Evolutionary conservation across 495 filamentous ascomycete genomes (phyloP).

Genomic region (Aspergillus sparsus): DNA sequence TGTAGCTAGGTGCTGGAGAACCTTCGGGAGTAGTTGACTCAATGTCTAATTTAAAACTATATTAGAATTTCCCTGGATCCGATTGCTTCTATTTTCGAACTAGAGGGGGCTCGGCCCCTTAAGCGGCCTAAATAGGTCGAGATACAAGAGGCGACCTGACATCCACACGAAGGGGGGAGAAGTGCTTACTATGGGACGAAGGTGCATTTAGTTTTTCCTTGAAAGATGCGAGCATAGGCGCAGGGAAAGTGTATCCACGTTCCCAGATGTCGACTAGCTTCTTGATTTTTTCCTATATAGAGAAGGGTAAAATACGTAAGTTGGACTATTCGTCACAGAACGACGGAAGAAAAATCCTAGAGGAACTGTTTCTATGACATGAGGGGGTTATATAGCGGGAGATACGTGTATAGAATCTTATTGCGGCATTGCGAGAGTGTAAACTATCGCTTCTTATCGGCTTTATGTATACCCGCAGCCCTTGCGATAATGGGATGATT

Average conservation of each 20-base stretch:
- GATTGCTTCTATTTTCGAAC: conserved; percentile 1
- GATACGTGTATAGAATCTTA: conserved; percentile 40
- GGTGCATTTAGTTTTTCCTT: conserved; percentile 76
- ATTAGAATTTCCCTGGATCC: conserved; percentile 23
- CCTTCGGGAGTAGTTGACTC: conserved; percentile 80
- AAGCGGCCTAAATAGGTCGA: background rate
- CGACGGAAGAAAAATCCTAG: conserved; percentile 21
- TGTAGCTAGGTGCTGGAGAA: conserved; percentile 65
- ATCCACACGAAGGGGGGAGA: background rate
- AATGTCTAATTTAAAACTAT: conserved; percentile 44
- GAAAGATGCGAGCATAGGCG: conserved; percentile 77
- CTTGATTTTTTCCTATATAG: conserved; percentile 85
- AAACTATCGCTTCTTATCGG: conserved; percentile 27
- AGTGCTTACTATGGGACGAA: conserved; percentile 63
- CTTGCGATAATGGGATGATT: conserved; percentile 31
- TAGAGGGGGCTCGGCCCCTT: background rate
- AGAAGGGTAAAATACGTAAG: conserved; percentile 52
- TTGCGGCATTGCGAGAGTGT: conserved; percentile 21
- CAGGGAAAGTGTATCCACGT: conserved; percentile 86
- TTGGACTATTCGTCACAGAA: conserved; percentile 42
- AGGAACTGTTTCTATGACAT: conserved; percentile 26
- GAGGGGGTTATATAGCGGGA: conserved; percentile 31
- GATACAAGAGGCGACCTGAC: conserved; percentile 6
- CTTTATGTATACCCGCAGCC: conserved; percentile 35
- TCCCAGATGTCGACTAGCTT: conserved; percentile 99